Evolutionary conservation across 306 rosid species (phyloP).

Genomic region (Acacia melanoxylon): DNA sequence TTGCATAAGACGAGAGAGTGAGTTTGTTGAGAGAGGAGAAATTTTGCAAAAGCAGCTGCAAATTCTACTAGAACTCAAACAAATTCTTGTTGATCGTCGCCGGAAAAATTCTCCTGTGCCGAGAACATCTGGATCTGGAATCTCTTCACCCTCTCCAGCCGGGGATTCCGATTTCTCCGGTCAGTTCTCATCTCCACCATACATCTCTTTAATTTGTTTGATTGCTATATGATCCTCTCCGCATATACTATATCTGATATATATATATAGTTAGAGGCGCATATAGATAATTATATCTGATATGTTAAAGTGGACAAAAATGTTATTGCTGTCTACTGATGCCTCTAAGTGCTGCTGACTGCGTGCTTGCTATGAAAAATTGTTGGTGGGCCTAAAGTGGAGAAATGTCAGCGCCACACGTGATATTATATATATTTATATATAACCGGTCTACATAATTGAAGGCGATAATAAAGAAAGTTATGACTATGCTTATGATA

Average conservation of each 20-base stretch:
- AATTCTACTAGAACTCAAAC: slow-evolving; percentile 59
- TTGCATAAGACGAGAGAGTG: slow-evolving; percentile 61
- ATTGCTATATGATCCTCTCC: background rate
- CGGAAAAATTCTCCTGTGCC: slow-evolving; percentile 31
- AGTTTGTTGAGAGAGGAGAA: slow-evolving; percentile 73
- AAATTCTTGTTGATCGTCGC: slow-evolving; percentile 44
- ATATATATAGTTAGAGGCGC: background rate
- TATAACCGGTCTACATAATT: background rate
- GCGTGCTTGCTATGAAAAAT: background rate
- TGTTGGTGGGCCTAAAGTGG: slow-evolving; percentile 6
- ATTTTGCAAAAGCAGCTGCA: slow-evolving; percentile 61
- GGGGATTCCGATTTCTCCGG: slow-evolving; percentile 51
- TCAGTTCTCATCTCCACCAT: slow-evolving; percentile 5
- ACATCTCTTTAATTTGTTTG: background rate
- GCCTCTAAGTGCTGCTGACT: slow-evolving; percentile 11
- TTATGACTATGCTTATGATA: background rate
- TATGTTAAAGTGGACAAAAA: background rate
- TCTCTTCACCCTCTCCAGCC: slow-evolving; percentile 46
- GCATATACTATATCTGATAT: background rate
- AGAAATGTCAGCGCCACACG: slow-evolving; percentile 22
- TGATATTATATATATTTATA: background rate
- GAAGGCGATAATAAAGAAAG: background rate
- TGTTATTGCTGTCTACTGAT: background rate
- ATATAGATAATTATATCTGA: background rate
- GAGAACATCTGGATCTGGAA: slow-evolving; percentile 1